Base-by-base conservation (phyloP, 2,329 filamentous ascomycete genomes). In the Epichloe baconii region DNA sequence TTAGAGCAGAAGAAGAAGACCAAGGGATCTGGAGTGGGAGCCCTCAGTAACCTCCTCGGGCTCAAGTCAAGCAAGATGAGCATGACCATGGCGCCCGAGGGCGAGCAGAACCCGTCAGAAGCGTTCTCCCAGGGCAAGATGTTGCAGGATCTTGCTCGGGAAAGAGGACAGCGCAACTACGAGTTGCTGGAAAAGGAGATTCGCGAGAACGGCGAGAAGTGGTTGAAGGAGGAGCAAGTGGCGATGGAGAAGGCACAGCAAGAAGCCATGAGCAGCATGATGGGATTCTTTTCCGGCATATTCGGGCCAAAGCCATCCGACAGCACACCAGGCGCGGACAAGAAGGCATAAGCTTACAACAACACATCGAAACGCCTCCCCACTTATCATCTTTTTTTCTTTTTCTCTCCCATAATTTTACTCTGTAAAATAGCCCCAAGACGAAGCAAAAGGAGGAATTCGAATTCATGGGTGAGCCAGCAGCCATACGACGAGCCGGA, bases 101-200 rank as follows among this genome's bases (percentile, higher is more conserved):
- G 87, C 47, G 85, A 90, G 64, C 76, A 80, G 56, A 82, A 77
- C 58, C 77, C 86, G 1, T 76, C 78, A 2, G 88, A 95, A 64
- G 88, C 86, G 12, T 80, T 93, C 55, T 83, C 86, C 2, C 83
- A 95, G 68, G 93, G 91, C 61, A 98, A 97, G 79, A 96, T 97
- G 88, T 74, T 96, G 58, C 89, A 90, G 69, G 93, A 98, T 64
- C 83, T 95, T 67, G 89, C 93, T 48, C 83, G 93, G 47, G 93
- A 98, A 71, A 80, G 89, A 47, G 93, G 93, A 36, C 86, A 90
- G 71, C 84, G 85, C 66, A 86, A 90, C 68, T 98, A 97, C 69
- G 81, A 95, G 73, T 71, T 83, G 59, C 77, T 97, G 55, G 91
- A 97, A 68, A 84, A 83, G 69, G 86, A 95, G 71, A 95, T 98